Percentiles rank a stretch among this genome's conserved stretches.
These are phyloP conservation scores for Eruca vesicaria DNA, from an alignment of 441 rosid species.

Conservation along the genomic window DNA sequence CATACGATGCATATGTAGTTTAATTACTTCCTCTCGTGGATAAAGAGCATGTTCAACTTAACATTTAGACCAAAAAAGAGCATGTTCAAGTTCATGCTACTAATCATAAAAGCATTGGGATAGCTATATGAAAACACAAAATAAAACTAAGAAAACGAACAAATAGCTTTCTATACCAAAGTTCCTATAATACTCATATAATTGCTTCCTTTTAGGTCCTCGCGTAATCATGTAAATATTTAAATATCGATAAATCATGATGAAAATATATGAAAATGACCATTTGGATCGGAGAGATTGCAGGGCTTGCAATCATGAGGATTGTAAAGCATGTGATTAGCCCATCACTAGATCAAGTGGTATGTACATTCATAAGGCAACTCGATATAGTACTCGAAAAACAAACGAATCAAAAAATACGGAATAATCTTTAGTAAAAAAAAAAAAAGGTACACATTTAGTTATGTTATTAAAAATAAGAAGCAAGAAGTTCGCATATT, in stretches of 20 bases:
- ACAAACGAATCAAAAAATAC: not conserved
- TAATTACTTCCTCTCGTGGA: slow-evolving; percentile 3
- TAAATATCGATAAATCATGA: slow-evolving; percentile 4
- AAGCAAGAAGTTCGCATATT: no score
- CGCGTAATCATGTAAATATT: slow-evolving; percentile 14
- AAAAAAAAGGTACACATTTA: no score
- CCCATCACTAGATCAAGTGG: slow-evolving; percentile 34
- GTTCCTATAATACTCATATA: slow-evolving; percentile 1
- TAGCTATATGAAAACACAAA: slow-evolving; percentile 14
- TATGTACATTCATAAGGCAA: not conserved
- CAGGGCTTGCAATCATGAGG: slow-evolving; percentile 31
- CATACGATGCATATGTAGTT: slow-evolving; percentile 13
- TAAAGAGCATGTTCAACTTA: slow-evolving; percentile 32
- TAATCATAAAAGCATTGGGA: slow-evolving; percentile 32
- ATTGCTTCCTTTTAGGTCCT: slow-evolving; percentile 19
- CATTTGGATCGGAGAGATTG: slow-evolving; percentile 28
- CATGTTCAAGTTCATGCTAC: slow-evolving; percentile 36
- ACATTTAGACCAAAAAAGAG: no score
- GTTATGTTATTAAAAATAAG: no score
- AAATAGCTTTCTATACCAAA: not conserved
- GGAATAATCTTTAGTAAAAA: no score
- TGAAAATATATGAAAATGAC: slow-evolving; percentile 15
- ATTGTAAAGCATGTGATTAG: slow-evolving; percentile 38
- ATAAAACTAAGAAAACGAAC: not conserved
- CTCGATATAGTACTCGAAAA: not conserved